Evolutionary conservation across 2,329 filamentous ascomycete genomes (phyloP), one percentile per base, ranked within the genome.

Genomic region (Sporothrix curviconia): DNA sequence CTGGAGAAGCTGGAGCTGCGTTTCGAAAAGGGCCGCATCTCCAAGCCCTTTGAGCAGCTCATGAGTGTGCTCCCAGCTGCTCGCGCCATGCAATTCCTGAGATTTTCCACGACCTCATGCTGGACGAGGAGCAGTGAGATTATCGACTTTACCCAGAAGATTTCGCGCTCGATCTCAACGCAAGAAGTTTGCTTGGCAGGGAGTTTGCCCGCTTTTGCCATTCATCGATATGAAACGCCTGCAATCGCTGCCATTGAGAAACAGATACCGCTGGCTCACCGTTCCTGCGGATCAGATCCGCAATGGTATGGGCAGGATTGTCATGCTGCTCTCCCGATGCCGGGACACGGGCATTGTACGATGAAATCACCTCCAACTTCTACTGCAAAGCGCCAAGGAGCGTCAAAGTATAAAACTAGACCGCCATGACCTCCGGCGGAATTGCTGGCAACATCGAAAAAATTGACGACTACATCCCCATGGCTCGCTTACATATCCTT

Each of bases 141-240:
- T 65, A 90, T 96, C 63, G 92, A 99, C 70, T 99, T 71, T 99
- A 99, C 66, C 95, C 95, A 0, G 88, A 92, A 67, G 90, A 96
- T 24, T 99, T 99, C 65, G 84, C 88, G 15, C 82, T 97, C 55
- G 94, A 99, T 70, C 75, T 97, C 42, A 99, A 99, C 64, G 94
- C 56, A 97, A 97, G 76, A 99, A 97, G 70, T 95, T 96, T 74
- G 90, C 91, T 0, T 99, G 95, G 94, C 92, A 97, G 70, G 94
- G 94, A 62, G 87, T 99, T 55, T 91, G n/a, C n/a, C n/a, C 90
- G 3, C 77, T 99, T 19, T 79, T 99, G 34, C 94, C 94, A 0
- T 99, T 97, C 70, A 99, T 99, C 66, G 92, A 99, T 66, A 94
- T 95, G 78, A 84, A 86, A 54, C 85, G 92, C 55, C 76, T 99